Base-by-base conservation (phyloP, 1,284 basidiomycete genomes). In the Cryptococcus hybrid region DNA sequence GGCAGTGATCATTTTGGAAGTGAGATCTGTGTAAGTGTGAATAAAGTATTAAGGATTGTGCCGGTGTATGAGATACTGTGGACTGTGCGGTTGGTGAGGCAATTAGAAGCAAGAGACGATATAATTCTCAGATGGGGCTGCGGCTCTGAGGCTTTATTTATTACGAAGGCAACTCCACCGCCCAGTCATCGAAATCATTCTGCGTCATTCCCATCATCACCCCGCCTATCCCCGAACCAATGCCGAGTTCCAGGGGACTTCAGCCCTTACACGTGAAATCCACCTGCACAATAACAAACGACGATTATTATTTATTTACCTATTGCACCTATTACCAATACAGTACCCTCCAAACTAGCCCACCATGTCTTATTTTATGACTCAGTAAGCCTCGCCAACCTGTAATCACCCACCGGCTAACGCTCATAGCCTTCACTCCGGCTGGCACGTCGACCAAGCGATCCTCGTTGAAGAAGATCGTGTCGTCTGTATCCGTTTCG, bases 391-490 rank as follows among this genome's bases (percentile, higher is more conserved):
- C 30, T 18, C n/a, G 36, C 7, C 5, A 13, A 2, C 40, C 30
- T 11, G 5, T n/a, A 8, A 7, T 30, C 46, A 9, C n/a, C 34
- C n/a, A 30, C 11, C 8, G 8, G 34, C 34, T 37, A 9, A 39
- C 48, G 34, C 24, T 2, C 11, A 18, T 57, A 78, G 77, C 70
- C 84, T 99, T 18, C 91, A 92, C 13, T 92, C 90, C 64, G 93
- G 93, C 54, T 95, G 92, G 93, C 93, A 96, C 74, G 93, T 96
- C 64, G 93, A 96, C 74, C 92, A 77, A 77, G 93, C 95, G 4
- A 98, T 99, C 76, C 88, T 97, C 62, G 94, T 92, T 0, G 95
- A 99, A 78, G 95, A 99, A 78, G 93, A 97, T 71, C 85, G 95
- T 52, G 86, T 97, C 40, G 95, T 99, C 42, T 89, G 93, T 58